Percentiles rank a stretch among this genome's conserved stretches.
Conservation (phyloP, 2,329 filamentous ascomycete genomes). For the Lasiodiplodia theobromae region DNA sequence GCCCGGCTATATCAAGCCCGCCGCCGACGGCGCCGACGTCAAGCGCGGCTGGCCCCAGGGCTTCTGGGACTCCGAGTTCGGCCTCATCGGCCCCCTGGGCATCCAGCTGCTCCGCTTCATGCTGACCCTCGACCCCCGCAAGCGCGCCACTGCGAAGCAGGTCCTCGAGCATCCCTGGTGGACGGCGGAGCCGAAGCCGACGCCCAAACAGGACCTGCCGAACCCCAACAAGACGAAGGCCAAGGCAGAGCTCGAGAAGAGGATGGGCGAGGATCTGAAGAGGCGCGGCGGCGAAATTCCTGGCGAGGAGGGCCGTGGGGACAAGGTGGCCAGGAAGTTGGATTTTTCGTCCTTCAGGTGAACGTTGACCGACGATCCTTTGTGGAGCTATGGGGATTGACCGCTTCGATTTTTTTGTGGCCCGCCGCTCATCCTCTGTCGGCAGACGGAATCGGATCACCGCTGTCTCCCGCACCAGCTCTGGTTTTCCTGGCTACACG, state of each 20-base stretch:
- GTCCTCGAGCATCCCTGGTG: slow-evolving; percentile 88
- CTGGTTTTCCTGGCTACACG: no score
- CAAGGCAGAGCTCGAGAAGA: slow-evolving; percentile 58
- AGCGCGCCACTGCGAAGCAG: slow-evolving; percentile 77
- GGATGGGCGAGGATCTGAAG: slow-evolving; percentile 83
- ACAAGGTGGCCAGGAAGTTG: slow-evolving; percentile 69
- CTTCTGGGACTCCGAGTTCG: slow-evolving; percentile 79
- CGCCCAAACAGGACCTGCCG: slow-evolving; percentile 80
- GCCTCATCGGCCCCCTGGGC: slow-evolving; percentile 79
- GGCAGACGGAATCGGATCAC: no score
- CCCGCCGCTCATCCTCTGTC: no score
- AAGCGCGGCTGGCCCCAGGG: slow-evolving; percentile 64
- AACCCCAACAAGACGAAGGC: slow-evolving; percentile 67
- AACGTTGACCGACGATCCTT: neutral
- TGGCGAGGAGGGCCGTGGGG: slow-evolving; percentile 64
- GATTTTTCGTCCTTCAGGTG: slow-evolving; percentile 13
- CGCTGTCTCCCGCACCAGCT: no score
- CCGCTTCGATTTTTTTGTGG: no score
- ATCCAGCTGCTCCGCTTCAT: slow-evolving; percentile 89
- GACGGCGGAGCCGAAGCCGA: slow-evolving; percentile 82
- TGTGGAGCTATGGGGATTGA: no score
- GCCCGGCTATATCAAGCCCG: slow-evolving; percentile 78
- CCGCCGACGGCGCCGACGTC: slow-evolving; percentile 56
- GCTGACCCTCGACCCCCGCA: slow-evolving; percentile 84
- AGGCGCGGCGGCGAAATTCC: slow-evolving; percentile 76